Conservation (phyloP, 2,329 filamentous ascomycete genomes). For the Aureobasidium mangrovei region DNA sequence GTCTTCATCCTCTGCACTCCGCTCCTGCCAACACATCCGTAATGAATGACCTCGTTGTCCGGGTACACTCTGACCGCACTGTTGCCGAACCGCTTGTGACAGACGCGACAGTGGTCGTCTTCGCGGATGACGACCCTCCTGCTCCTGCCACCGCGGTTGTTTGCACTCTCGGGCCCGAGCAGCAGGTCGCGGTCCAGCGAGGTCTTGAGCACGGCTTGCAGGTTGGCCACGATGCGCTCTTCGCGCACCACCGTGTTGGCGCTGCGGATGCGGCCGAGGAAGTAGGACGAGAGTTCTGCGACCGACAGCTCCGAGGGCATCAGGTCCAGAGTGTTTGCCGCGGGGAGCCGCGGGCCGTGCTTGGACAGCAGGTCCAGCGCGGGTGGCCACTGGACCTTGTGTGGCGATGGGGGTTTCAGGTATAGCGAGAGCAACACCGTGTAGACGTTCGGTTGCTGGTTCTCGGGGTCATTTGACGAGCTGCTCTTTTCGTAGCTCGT, state of each 20-base stretch:
- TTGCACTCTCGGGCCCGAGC: constrained; percentile 59
- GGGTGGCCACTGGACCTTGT: constrained; percentile 56
- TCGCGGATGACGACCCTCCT: constrained; percentile 73
- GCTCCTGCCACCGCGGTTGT: constrained; percentile 45
- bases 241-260: constrained; percentile 77
- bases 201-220: constrained; percentile 73
- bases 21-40: constrained; percentile 34
- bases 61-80: constrained; percentile 87
- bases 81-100: constrained; percentile 83
- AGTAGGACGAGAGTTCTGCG: constrained; percentile 76
- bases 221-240: constrained; percentile 63
- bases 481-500: constrained; percentile 19
- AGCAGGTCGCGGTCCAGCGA: constrained; percentile 63
- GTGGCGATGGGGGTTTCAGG: constrained; percentile 65
- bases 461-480: constrained; percentile 39
- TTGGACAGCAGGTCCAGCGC: constrained; percentile 82
- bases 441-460: constrained; percentile 67
- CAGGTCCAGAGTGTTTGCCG: constrained; percentile 73
- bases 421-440: constrained; percentile 86
- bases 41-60: constrained; percentile 48
- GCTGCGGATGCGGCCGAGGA: constrained; percentile 78
- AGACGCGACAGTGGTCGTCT: constrained; percentile 83
- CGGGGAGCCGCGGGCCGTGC: constrained; percentile 85
- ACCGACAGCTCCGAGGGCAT: constrained; percentile 77
- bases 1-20: constrained; percentile 13